Base-by-base conservation (phyloP, 2,329 filamentous ascomycete genomes). In the Anthostomella pinea region DNA sequence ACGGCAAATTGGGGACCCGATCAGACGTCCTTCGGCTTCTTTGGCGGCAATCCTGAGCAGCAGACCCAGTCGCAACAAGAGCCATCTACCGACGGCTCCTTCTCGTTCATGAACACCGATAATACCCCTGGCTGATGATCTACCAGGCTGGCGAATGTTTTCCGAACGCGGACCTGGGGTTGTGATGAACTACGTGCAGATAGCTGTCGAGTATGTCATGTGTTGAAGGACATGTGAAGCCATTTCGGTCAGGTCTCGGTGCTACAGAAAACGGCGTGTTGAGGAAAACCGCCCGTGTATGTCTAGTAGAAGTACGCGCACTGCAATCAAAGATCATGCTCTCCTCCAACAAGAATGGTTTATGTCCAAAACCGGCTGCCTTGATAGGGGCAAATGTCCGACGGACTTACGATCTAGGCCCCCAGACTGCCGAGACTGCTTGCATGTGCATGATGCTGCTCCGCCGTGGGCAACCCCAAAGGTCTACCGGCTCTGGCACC, bases 1-100 rank as follows among this genome's bases (percentile, higher is more conserved):
- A 69, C 58, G n/a, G 67, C 72, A 10, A 69, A 67, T 26, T 79
- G 73, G 66, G 71, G 67, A 17, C 60, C 65, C 3, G 73, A 77
- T 20, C 69, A 72, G 28, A 41, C 46, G 38, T 66, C 67, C 11
- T 74, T 77, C 47, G 68, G 72, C 35, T 68, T 77, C 43, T 77
- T 76, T 43, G 63, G 55, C 4, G 59, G 56, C 0, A 51, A 49
- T 23, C 45, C 51, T 6, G 57, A 58, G 30, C 53, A 54, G 22
- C 52, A n/a, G n/a, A n/a, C n/a, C n/a, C n/a, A 58, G 19, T 48
- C 48, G 14, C 54, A 52, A 22, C 52, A 51, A 45, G 48, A 21
- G 38, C 57, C 50, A 18, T 57, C 51, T 4, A 38, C 54, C 25
- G 58, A 60, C 37, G 57, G 47, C 14, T 54, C 55, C 14, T 59